Evolutionary conservation across 768 basidiomycete species (phyloP).

Genomic region (Lactifluus echinatus): DNA sequence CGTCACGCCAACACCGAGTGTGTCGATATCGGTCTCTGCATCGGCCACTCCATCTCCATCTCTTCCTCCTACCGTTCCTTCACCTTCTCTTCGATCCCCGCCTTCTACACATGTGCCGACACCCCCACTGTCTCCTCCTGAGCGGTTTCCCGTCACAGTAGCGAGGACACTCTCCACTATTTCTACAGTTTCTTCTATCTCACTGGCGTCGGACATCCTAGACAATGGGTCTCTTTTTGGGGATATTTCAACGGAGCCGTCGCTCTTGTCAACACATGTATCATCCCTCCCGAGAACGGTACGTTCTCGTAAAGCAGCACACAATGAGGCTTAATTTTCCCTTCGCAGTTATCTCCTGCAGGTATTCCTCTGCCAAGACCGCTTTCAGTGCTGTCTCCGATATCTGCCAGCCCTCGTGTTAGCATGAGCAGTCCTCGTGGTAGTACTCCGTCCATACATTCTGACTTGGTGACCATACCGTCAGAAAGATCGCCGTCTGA

Average conservation of each 20-base stretch:
- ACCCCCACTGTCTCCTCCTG: constrained; percentile 15
- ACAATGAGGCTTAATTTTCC: constrained; percentile 12
- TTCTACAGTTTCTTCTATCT: constrained; percentile 27
- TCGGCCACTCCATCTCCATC: constrained; percentile 24
- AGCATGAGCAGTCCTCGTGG: constrained; percentile 43
- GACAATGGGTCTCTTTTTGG: constrained; percentile 23
- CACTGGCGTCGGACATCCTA: constrained; percentile 28
- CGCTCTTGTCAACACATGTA: constrained; percentile 40
- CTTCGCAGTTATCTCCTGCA: constrained; percentile 26
- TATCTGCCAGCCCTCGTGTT: constrained; percentile 37
- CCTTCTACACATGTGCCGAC: constrained; percentile 19
- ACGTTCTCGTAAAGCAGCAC: constrained; percentile 7
- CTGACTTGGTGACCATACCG: constrained; percentile 36
- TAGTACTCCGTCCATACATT: constrained; percentile 40
- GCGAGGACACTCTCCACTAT: constrained; percentile 28
- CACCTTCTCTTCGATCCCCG: constrained; percentile 26
- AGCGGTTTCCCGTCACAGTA: constrained; percentile 23
- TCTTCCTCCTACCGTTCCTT: constrained; percentile 25
- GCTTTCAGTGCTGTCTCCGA: constrained; percentile 30
- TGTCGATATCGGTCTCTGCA: constrained; percentile 32
- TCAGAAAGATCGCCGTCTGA: constrained; percentile 24
- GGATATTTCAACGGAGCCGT: constrained; percentile 46
- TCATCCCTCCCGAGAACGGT: constrained; percentile 27
- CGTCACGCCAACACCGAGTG: constrained; percentile 30
- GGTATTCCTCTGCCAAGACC: constrained; percentile 28